Conservation (phyloP, 371 early-diverging fungal genomes). For the Mucor irregularis region DNA sequence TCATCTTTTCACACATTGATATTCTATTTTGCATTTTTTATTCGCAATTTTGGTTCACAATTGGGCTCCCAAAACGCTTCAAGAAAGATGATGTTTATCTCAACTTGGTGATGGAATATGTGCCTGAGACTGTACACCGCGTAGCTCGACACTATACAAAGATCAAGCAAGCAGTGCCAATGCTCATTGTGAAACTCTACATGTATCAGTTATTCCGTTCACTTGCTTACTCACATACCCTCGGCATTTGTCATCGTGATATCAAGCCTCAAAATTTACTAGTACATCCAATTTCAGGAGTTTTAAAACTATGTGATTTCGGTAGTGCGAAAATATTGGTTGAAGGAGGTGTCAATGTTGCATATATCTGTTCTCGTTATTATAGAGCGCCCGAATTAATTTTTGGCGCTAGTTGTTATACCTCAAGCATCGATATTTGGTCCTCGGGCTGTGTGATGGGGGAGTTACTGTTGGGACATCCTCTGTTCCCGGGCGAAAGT, state of each 20-base stretch:
- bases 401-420: constrained; percentile 91
- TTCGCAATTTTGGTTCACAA: constrained; percentile 1
- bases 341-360: constrained; percentile 90
- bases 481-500: constrained; percentile 96
- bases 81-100: constrained; percentile 78
- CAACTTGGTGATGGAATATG: constrained; percentile 79
- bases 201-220: constrained; percentile 96
- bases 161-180: constrained; percentile 89
- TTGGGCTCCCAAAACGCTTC: constrained; percentile 3
- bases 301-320: constrained; percentile 97
- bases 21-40: background rate
- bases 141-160: constrained; percentile 78
- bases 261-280: constrained; percentile 99
- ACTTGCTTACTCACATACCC: constrained; percentile 93
- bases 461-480: constrained; percentile 92
- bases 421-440: constrained; percentile 92
- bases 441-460: constrained; percentile 98
- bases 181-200: constrained; percentile 87
- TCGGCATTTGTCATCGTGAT: constrained; percentile 92
- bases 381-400: constrained; percentile 98
- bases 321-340: constrained; percentile 94
- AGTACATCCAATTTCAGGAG: constrained; percentile 82
- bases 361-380: constrained; percentile 97
- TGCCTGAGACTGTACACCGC: constrained; percentile 85
- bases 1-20: background rate